These are phyloP conservation scores for Cicer chorassanicum DNA, from an alignment of 306 rosid species.

Conservation along the genomic window DNA sequence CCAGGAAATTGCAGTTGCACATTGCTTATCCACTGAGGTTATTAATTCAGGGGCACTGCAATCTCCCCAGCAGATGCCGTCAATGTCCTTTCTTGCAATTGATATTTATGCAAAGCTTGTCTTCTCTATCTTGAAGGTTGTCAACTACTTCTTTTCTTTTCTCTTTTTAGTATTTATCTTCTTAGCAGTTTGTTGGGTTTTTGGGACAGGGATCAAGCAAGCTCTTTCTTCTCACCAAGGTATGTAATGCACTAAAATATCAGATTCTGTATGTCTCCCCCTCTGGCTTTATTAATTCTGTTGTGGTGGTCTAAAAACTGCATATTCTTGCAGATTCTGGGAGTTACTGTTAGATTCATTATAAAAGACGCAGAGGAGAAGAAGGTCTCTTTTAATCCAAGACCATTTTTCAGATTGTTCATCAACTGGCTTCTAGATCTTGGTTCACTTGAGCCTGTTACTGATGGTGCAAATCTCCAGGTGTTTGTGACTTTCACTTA, in stretches of 20 bases:
- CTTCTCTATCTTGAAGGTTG: constrained; percentile 82
- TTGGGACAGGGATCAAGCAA: constrained; percentile 81
- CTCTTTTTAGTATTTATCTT: constrained; percentile 11
- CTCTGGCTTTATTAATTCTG: constrained; percentile 5
- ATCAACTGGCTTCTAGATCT: constrained; percentile 91
- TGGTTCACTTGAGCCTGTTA: constrained; percentile 81
- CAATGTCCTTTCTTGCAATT: constrained; percentile 83
- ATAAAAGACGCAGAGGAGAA: constrained; percentile 89
- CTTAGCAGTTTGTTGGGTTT: constrained; percentile 35
- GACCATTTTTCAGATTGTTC: constrained; percentile 93
- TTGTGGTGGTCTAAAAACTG: constrained; percentile 38
- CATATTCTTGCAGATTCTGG: constrained; percentile 67
- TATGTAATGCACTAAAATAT: constrained; percentile 44
- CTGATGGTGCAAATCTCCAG: constrained; percentile 93
- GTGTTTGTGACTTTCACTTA: constrained; percentile 50
- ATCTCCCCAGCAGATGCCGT: constrained; percentile 70
- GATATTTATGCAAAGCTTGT: constrained; percentile 88
- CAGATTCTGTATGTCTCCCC: not conserved
- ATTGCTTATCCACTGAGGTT: constrained; percentile 81
- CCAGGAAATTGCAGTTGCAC: constrained; percentile 83
- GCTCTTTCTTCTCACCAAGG: constrained; percentile 75
- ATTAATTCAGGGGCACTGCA: constrained; percentile 69
- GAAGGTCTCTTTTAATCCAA: constrained; percentile 79
- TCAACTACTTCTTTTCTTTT: not conserved
- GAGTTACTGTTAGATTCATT: constrained; percentile 75